Base-by-base conservation (phyloP, 495 filamentous ascomycete genomes). In the Penicillium cataractarum region DNA sequence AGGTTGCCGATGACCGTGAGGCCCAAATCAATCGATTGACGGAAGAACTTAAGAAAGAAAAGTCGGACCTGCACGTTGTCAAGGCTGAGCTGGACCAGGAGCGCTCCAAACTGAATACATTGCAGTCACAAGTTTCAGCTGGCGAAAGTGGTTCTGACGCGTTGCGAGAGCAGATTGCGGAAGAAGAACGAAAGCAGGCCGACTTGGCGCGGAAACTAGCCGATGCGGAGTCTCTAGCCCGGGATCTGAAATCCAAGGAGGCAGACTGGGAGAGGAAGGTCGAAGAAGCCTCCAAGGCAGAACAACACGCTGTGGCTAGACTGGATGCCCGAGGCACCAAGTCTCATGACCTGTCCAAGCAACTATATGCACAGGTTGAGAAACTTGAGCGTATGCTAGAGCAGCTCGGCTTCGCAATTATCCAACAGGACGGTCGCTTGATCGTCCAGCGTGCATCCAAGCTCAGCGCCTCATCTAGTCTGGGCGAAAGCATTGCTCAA, bases 81-180 rank as follows among this genome's bases (percentile, higher is more conserved):
- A 81, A 86, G 57, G 74, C 75, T 21, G 90, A 96, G 65, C 76
- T 97, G 24, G 76, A 84, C 8, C 84, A 89, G 33, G 86, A 90
- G 55, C 86, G 87, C 27, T 76, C 80, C 10, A 87, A 90, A 60
- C 79, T 94, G 26, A 81, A 79, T 42, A 76, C 84, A 17, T 78
- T 96, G 31, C 84, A 90, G 57, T 76, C 77, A 15, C 87, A 87
- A 72, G 86, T 95, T 69, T 83, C 88, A 6, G 88, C 90, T 42
- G 92, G 90, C 33, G 90, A 93, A 69, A 92, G 86, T 7, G 90
- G 90, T 24, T 90, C 90, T 7, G 90, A 93, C 71, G 88, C 84
- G 17, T 75, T 96, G 55, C 86, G 87, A 42, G 86, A 88, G 70
- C 83, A 86, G 35, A 75, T 95, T 50, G 84, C 84, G 17, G 87